A percentile compares a stretch with the other conserved stretches of the same genome.
These are phyloP conservation scores for Aspergillus indologenus DNA, from an alignment of 495 filamentous ascomycete genomes.

Conservation along the genomic window DNA sequence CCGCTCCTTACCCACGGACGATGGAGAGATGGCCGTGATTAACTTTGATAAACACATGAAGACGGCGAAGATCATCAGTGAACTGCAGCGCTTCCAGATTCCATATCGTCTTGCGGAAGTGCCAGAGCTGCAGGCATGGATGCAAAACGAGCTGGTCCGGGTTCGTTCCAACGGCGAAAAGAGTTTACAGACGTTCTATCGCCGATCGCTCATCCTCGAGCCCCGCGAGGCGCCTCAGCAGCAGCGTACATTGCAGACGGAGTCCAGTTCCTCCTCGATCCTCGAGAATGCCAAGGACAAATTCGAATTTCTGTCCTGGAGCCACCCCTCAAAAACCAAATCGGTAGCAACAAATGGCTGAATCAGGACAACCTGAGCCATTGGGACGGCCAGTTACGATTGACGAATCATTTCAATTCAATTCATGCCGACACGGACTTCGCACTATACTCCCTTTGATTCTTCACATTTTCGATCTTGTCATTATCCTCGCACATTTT, in stretches of 20 bases:
- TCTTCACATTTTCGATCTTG: neutral
- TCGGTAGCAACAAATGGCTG: conserved; percentile 45
- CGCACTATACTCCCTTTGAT: neutral
- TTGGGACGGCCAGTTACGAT: conserved; percentile 13
- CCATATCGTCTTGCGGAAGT: conserved; percentile 84
- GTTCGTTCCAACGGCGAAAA: conserved; percentile 76
- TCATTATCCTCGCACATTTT: conserved; percentile 7
- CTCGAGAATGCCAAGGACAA: conserved; percentile 54
- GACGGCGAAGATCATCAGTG: conserved; percentile 91
- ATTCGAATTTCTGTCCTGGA: conserved; percentile 57
- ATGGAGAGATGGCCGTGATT: conserved; percentile 72
- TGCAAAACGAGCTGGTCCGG: conserved; percentile 77
- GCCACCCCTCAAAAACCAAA: conserved; percentile 49
- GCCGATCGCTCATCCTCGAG: conserved; percentile 84
- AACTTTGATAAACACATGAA: conserved; percentile 98
- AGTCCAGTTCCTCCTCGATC: conserved; percentile 44
- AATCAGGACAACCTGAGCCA: conserved; percentile 3
- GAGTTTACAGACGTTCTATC: conserved; percentile 76
- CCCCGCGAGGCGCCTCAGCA: conserved; percentile 58
- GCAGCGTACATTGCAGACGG: conserved; percentile 23
- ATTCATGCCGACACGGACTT: conserved; percentile 17
- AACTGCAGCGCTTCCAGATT: conserved; percentile 95
- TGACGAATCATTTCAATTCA: conserved; percentile 15
- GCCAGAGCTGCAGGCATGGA: conserved; percentile 90
- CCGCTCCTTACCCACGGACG: conserved; percentile 45